Evolutionary conservation across 2,329 filamentous ascomycete species (phyloP).

Genomic region (Ophiosphaerella korrae): DNA sequence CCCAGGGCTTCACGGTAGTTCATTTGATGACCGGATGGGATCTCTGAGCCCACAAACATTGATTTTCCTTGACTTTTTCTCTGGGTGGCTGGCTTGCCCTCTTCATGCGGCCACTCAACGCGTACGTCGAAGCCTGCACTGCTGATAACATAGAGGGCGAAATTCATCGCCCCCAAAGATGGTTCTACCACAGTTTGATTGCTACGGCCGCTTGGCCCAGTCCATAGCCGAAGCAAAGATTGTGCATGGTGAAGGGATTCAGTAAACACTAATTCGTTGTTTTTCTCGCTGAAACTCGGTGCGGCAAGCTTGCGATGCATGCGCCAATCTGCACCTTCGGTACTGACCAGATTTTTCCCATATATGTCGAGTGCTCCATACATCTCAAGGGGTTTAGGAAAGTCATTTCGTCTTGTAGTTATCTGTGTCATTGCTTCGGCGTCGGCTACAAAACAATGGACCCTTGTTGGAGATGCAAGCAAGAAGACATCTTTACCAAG

Average conservation of each 20-base stretch:
- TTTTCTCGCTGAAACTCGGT: slow-evolving; percentile 77
- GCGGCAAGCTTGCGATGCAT: slow-evolving; percentile 74
- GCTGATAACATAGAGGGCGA: slow-evolving; percentile 65
- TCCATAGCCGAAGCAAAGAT: slow-evolving; percentile 41
- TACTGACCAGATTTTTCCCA: slow-evolving; percentile 72
- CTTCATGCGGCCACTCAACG: slow-evolving; percentile 64
- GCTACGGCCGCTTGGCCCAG: slow-evolving; percentile 26
- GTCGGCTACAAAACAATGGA: slow-evolving; percentile 64
- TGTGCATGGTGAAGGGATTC: slow-evolving; percentile 67
- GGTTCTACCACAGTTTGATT: slow-evolving; percentile 59
- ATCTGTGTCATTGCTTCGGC: slow-evolving; percentile 71
- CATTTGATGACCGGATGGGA: slow-evolving; percentile 54
- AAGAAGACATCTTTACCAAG: slow-evolving; percentile 67
- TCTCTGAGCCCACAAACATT: slow-evolving; percentile 40
- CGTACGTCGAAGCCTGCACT: slow-evolving; percentile 72
- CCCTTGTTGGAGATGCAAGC: slow-evolving; percentile 62
- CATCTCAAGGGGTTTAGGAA: slow-evolving; percentile 68
- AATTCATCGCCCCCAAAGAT: slow-evolving; percentile 69
- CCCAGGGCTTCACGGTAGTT: slow-evolving; percentile 69
- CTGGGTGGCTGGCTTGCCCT: slow-evolving; percentile 44
- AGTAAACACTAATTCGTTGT: slow-evolving; percentile 69
- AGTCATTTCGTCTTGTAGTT: slow-evolving; percentile 68
- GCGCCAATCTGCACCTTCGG: slow-evolving; percentile 72
- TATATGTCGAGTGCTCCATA: slow-evolving; percentile 68
- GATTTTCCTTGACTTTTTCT: slow-evolving; percentile 29